Base-by-base conservation (phyloP, 2,329 filamentous ascomycete genomes). In the Cordyceps cicadae region DNA sequence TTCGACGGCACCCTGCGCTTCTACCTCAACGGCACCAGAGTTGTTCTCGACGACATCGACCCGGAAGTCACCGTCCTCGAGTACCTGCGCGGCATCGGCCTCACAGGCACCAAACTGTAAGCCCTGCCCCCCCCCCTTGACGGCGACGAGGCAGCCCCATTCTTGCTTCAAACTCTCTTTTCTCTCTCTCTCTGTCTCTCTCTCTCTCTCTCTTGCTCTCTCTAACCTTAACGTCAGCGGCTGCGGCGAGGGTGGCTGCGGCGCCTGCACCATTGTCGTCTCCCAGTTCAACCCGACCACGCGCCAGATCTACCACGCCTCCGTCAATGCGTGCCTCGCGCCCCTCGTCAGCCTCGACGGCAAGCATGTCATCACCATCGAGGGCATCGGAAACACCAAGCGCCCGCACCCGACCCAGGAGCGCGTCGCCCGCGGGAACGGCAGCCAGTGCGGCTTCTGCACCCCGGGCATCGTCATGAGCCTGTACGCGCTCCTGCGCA, bases 381-480 rank as follows among this genome's bases (percentile, higher is more conserved):
- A 99, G 75, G 94, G 94, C 7, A 97, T 99, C 68, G 94, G 94
- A 12, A 90, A 88, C 71, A 87, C 90, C 32, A 88, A 94, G 72
- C 85, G 81, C 48, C 94, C 94, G 5, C 94, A 99, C 76, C 90
- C 93, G 2, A 80, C 88, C 3, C 94, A 97, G 72, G 92, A 97
- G 76, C 84, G 94, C 53, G 89, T 99, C 67, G 93, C 94, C 19
- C 89, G 89, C 74, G 85, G 88, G 37, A 94, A 96, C 76, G 94
- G 94, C 54, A 96, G 90, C 67, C 93, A 99, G 73, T 99, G 83
- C 62, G 83, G 92, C 1, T 99, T 99, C 75, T 99, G 94, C 70
- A 97, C 94, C 0, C 94, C 94, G 5, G 94, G 94, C 2, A 97
- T 99, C 68, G 92, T 97, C 64, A 97, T 97, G 90, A 97, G 92